Percentiles rank a stretch among this genome's conserved stretches.
Conservation (phyloP, 805 yeast genomes). For the Myxozyma sirexii region DNA sequence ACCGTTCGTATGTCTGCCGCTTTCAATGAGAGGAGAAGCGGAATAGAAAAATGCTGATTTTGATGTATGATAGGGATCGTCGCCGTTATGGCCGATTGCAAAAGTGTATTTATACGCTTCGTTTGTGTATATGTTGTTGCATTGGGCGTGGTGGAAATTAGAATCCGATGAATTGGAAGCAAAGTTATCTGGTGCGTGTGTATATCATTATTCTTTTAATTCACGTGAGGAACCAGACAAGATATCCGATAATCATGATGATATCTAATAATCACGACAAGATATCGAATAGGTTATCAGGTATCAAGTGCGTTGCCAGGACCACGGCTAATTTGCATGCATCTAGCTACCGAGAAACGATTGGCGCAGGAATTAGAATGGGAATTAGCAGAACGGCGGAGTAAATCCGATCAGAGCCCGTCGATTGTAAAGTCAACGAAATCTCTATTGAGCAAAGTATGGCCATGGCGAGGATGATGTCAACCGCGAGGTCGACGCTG, state of each 20-base stretch:
- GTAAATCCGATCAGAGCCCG: neutral
- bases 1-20: constrained; percentile 4
- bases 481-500: no score
- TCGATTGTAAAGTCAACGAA: neutral
- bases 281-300: no score
- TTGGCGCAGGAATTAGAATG: constrained; percentile 12
- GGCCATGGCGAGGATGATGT: constrained; percentile 6
- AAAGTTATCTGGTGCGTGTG: constrained; percentile 14
- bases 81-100: constrained; percentile 27
- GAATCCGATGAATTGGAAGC: constrained; percentile 24
- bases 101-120: constrained; percentile 31
- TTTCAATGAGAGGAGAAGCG: no score
- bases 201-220: no score
- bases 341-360: neutral
- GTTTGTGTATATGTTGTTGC: constrained; percentile 24
- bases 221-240: no score
- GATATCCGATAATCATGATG: no score
- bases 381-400: constrained; percentile 12
- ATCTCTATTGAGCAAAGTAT: constrained; percentile 1
- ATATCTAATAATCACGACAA: no score
- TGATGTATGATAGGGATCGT: constrained; percentile 22
- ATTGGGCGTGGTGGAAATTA: constrained; percentile 33
- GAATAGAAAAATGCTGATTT: neutral
- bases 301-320: no score
- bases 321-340: no score